Conservation (phyloP, 2,329 filamentous ascomycete species). For the Fusarium sp. region DNA sequence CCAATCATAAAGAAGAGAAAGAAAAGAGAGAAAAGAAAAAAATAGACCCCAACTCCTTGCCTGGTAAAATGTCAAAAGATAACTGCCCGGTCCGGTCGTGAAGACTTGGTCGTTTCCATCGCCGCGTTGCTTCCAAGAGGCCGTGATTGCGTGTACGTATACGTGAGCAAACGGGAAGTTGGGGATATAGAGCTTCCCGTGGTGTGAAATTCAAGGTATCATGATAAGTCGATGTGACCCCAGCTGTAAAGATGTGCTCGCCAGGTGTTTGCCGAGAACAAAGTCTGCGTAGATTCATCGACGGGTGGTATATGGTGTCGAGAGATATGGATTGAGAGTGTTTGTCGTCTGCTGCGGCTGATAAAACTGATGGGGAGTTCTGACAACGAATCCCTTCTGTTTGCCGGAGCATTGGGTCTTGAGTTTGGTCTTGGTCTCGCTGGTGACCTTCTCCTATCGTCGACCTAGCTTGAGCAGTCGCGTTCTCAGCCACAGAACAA, state of each 20-base stretch:
- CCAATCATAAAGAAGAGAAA: slow-evolving; percentile 33
- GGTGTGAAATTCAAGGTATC: slow-evolving; percentile 29
- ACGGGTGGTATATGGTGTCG: slow-evolving; percentile 33
- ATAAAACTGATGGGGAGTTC: slow-evolving; percentile 28
- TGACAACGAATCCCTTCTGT: slow-evolving; percentile 27
- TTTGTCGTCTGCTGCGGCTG: slow-evolving; percentile 18
- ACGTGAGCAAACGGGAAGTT: slow-evolving; percentile 29
- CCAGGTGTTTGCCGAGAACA: slow-evolving; percentile 13
- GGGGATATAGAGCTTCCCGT: slow-evolving; percentile 26
- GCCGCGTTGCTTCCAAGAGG: slow-evolving; percentile 40
- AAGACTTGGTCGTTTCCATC: slow-evolving; percentile 23
- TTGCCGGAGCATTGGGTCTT: slow-evolving; percentile 27
- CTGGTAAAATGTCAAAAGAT: slow-evolving; percentile 38
- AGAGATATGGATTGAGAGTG: slow-evolving; percentile 17
- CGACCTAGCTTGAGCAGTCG: slow-evolving; percentile 58
- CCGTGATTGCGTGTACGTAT: slow-evolving; percentile 36
- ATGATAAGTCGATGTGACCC: slow-evolving; percentile 6
- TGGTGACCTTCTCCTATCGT: slow-evolving; percentile 52
- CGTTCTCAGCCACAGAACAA: slow-evolving; percentile 75
- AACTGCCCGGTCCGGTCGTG: slow-evolving; percentile 34
- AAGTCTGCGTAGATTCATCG: slow-evolving; percentile 20
- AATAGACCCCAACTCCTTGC: slow-evolving; percentile 41
- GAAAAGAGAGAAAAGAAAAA: slow-evolving; percentile 25
- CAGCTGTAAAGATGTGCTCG: slow-evolving; percentile 17
- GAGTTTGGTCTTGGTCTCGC: slow-evolving; percentile 35